phyloP scores from a whole-genome alignment of 2,329 filamentous ascomycete species.

The Aspergillus pseudonomiae region DNA sequence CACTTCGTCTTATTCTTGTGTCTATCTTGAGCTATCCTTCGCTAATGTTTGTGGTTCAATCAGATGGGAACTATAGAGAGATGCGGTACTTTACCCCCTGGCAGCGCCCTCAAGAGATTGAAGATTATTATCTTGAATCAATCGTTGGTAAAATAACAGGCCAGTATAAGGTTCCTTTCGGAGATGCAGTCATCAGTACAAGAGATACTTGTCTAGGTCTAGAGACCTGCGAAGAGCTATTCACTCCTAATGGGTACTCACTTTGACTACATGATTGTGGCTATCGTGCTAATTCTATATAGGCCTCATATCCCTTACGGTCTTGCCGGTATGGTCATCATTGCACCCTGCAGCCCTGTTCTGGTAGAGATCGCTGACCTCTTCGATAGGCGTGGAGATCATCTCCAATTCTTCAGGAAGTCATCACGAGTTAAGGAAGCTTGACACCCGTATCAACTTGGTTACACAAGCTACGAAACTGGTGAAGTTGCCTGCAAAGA shows the following conservation, averaged over 20 bases:
- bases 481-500: slow-evolving; percentile 12
- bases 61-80: slow-evolving; percentile 66
- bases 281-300: slow-evolving; percentile 23
- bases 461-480: slow-evolving; percentile 65
- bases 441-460: slow-evolving; percentile 64
- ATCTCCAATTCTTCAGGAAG: slow-evolving; percentile 70
- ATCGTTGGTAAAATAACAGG: slow-evolving; percentile 61
- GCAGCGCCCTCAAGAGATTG: slow-evolving; percentile 57
- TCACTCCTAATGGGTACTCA: slow-evolving; percentile 54
- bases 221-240: slow-evolving; percentile 72
- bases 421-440: slow-evolving; percentile 70
- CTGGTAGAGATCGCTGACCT: slow-evolving; percentile 5
- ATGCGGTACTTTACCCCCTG: slow-evolving; percentile 67
- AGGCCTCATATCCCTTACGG: slow-evolving; percentile 62
- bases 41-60: slow-evolving; percentile 1
- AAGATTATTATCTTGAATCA: slow-evolving; percentile 66
- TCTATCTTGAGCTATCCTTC: background rate
- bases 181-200: slow-evolving; percentile 67
- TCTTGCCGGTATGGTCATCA: slow-evolving; percentile 42
- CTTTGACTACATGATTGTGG: background rate
- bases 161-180: slow-evolving; percentile 63
- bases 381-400: slow-evolving; percentile 66
- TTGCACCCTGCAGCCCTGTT: background rate
- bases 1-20: background rate
- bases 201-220: slow-evolving; percentile 65